Conservation (phyloP, 192 early-diverging fungal genomes). For the Piromyces sp. region DNA sequence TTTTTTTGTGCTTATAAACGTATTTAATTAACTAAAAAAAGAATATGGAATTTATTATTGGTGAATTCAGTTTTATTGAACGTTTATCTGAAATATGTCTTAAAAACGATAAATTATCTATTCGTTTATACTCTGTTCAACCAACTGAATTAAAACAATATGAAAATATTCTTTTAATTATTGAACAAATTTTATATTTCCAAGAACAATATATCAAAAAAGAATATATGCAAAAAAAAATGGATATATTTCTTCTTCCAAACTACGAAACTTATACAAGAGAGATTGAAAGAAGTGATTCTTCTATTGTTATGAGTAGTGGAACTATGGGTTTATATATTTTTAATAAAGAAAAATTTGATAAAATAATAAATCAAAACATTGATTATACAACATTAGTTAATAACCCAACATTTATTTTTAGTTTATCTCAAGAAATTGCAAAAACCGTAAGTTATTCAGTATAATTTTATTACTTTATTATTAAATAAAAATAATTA, state of each 20-base stretch:
- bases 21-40: background rate
- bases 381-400: background rate
- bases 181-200: background rate
- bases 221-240: background rate
- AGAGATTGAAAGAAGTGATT: background rate
- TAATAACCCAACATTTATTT: background rate
- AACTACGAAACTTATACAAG: background rate
- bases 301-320: background rate
- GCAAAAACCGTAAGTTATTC: background rate
- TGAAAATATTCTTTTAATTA: background rate
- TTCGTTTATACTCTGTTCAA: background rate
- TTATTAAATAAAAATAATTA: no score
- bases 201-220: background rate
- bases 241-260: background rate
- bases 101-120: background rate
- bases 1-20: no score
- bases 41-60: background rate
- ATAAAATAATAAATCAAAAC: background rate
- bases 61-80: background rate
- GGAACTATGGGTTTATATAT: background rate
- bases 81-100: background rate
- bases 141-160: background rate
- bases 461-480: no score
- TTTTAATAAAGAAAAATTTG: background rate
- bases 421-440: background rate